phyloP scores from a whole-genome alignment of 306 rosid genomes.

The Luffa acutangula region DNA sequence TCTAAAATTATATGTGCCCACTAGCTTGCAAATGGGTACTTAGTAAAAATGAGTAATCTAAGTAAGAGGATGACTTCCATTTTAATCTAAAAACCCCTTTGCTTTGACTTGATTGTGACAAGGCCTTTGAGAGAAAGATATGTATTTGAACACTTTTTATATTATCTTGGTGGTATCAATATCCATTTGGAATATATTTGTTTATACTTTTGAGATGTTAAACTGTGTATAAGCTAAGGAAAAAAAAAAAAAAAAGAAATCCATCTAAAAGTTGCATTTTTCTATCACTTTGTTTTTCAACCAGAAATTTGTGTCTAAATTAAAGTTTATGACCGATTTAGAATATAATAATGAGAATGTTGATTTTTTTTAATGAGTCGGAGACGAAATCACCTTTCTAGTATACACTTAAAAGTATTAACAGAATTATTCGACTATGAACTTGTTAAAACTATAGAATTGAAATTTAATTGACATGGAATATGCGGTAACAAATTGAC shows the following conservation, averaged over 20 bases:
- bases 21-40: not conserved
- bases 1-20: constrained; percentile 1
- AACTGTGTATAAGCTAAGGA: not conserved
- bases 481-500: no score
- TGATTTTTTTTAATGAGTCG: not conserved
- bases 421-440: no score
- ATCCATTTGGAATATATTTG: not conserved
- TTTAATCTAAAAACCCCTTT: not conserved
- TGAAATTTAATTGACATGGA: no score
- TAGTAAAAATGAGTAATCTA: not conserved
- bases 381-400: no score
- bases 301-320: not conserved
- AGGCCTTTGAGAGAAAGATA: not conserved
- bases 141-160: not conserved
- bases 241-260: not conserved
- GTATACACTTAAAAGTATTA: no score
- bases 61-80: constrained; percentile 6
- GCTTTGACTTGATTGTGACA: constrained; percentile 7
- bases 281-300: not conserved
- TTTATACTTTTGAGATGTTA: not conserved
- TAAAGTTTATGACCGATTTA: not conserved
- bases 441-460: no score
- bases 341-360: not conserved
- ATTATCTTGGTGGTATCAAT: not conserved
- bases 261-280: not conserved